Percentiles rank a stretch among this genome's conserved stretches.
Conservation (phyloP, 176 grass and related monocot genomes). For the Pontederia crassipes region DNA sequence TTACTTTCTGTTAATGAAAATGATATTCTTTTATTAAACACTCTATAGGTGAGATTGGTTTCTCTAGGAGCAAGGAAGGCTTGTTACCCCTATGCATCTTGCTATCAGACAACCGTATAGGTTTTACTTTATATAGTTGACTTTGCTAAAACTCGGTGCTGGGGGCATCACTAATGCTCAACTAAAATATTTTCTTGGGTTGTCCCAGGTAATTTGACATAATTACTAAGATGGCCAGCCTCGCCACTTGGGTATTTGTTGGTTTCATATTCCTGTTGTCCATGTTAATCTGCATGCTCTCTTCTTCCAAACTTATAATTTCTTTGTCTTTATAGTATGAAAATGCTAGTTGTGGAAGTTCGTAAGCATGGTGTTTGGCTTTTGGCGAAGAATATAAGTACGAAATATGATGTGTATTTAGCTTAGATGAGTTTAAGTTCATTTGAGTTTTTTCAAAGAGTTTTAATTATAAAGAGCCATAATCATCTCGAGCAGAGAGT, state of each 20-base stretch:
- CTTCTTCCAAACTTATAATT: background rate
- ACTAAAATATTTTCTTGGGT: background rate
- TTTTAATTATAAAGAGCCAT: no score
- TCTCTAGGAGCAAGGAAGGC: constrained; percentile 75
- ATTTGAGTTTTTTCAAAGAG: no score
- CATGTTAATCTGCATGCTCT: constrained; percentile 7
- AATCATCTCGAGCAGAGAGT: no score
- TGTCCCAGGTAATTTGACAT: constrained; percentile 70
- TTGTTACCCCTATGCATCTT: constrained; percentile 74
- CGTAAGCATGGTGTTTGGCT: constrained; percentile 72
- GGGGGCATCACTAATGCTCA: background rate
- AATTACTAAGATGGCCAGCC: constrained; percentile 94
- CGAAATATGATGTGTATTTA: no score
- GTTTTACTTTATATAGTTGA: constrained; percentile 19
- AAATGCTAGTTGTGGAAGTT: constrained; percentile 92
- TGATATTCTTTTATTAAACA: no score
- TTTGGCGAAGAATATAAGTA: constrained; percentile 81
- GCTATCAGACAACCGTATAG: constrained; percentile 69
- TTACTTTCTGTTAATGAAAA: no score
- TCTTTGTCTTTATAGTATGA: constrained; percentile 50
- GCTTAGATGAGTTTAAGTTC: no score
- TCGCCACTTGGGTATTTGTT: constrained; percentile 68
- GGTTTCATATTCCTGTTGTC: background rate
- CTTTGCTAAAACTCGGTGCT: background rate
- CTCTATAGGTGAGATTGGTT: constrained; percentile 59